phyloP scores from a whole-genome alignment of 169 alveolate species.

The Plasmodium ovale region DNA sequence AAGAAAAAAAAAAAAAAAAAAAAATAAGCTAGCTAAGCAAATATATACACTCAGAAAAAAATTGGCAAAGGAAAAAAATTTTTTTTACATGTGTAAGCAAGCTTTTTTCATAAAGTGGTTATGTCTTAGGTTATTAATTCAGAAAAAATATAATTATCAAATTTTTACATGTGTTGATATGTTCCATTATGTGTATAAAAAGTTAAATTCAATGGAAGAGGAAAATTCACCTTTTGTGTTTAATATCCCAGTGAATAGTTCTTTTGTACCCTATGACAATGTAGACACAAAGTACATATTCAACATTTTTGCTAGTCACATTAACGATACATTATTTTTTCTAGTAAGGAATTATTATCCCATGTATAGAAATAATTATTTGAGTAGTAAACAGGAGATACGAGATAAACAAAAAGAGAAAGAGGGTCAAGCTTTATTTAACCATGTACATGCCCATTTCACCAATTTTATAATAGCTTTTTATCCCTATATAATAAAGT shows the following conservation, averaged over 20 bases:
- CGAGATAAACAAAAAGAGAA: not conserved
- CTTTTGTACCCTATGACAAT: not conserved
- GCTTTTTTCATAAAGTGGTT: slow-evolving; percentile 39
- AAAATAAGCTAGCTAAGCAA: not conserved
- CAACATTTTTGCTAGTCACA: slow-evolving; percentile 1
- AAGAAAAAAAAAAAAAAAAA: slow-evolving; percentile 17
- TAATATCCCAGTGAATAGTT: slow-evolving; percentile 3
- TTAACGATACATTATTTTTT: not conserved
- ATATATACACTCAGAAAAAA: slow-evolving; percentile 9
- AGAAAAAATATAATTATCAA: slow-evolving; percentile 28
- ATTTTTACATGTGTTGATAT: not conserved
- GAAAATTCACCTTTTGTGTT: slow-evolving; percentile 1
- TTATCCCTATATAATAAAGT: slow-evolving; percentile 54
- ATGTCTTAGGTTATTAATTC: slow-evolving; percentile 46
- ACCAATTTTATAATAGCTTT: slow-evolving; percentile 22
- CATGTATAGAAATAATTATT: too few relatives aligned
- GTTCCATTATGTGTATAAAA: slow-evolving; percentile 40
- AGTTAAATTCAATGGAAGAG: slow-evolving; percentile 6
- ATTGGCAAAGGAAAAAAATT: slow-evolving; percentile 18
- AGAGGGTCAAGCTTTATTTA: slow-evolving; percentile 6
- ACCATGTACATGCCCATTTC: slow-evolving; percentile 20
- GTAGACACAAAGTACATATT: slow-evolving; percentile 10
- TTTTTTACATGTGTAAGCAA: slow-evolving; percentile 38
- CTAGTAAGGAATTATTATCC: not conserved
- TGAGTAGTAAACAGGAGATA: not conserved